These are phyloP conservation scores for Diaporthe sp. DNA, from an alignment of 2,329 filamentous ascomycete genomes.

Conservation along the genomic window DNA sequence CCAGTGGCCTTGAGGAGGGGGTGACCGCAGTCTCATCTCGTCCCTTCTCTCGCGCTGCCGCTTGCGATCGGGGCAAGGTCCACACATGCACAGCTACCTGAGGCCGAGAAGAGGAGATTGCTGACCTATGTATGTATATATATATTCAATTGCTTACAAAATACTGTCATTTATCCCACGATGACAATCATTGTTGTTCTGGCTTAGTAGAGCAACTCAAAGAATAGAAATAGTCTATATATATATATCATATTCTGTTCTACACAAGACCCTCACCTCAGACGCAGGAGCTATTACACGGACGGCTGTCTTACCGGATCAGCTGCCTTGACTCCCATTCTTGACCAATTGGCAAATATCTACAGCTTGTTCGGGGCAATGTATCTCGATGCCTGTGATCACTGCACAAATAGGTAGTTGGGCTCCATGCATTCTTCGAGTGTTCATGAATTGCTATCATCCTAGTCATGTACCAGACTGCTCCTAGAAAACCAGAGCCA, in stretches of 20 bases:
- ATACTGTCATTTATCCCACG: too few relatives aligned
- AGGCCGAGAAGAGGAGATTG: neutral
- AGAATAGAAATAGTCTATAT: too few relatives aligned
- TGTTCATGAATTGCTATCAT: slow-evolving; percentile 28
- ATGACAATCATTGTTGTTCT: too few relatives aligned
- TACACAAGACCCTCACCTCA: neutral
- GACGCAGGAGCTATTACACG: neutral
- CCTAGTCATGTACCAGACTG: slow-evolving; percentile 22
- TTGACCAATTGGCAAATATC: neutral
- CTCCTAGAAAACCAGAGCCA: neutral
- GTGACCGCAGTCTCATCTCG: neutral
- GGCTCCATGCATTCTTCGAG: neutral
- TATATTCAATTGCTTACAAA: too few relatives aligned
- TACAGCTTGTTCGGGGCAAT: neutral
- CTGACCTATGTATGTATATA: neutral
- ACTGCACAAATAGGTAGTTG: neutral
- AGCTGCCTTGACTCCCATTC: too few relatives aligned
- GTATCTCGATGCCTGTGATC: neutral
- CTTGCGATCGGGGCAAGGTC: neutral
- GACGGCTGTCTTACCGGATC: neutral
- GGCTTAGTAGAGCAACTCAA: too few relatives aligned
- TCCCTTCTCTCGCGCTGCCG: neutral
- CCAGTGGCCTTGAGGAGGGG: neutral
- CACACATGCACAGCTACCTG: neutral
- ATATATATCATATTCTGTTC: too few relatives aligned